Evolutionary conservation across 441 rosid genomes (phyloP), one percentile per base, ranked within the genome.

Genomic region (Populus tomentosa): DNA sequence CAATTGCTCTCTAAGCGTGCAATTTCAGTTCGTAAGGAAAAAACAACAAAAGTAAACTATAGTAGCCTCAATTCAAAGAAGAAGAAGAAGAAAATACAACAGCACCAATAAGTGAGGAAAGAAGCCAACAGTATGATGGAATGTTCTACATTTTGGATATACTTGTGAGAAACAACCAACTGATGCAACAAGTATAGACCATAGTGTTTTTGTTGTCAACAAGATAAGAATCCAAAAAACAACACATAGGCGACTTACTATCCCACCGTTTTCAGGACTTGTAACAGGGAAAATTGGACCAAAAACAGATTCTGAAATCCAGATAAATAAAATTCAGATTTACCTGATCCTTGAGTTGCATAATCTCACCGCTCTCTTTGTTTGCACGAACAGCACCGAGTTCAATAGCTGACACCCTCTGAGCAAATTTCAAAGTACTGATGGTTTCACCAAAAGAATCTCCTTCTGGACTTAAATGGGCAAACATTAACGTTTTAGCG

Each of bases 401-500:
- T 76, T 95, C 97, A 20, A 94, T 92, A 0, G 88, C 87, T 18
- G 97, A 90, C 63, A 89, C 97, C 83, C 98, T 89, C 76, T 90
- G 97, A 79, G 98, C 98, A 74, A 94, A 95, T 85, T 94, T 94
- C 84, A 95, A 79, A 69, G 98, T 95, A 82, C 97, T 94, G 23
- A 94, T 74, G 56, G 98, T 92, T 84, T 95, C 98, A 28, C 88
- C 86, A 46, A 89, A 88, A 36, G 95, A 94, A 80, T 89, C 97
- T 67, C 75, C 91, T 80, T 95, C 98, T 6, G 99, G 98, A 80
- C 96, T 94, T 77, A 92, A 81, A 79, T 95, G 99, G 75, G 98
- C 97, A 88, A 95, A 89, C 98, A 95, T 95, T 75, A 95, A 78
- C 6, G 97, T 94, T 78, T 95, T 95, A 0, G 98, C 98, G 80